Conservation (phyloP, 2,329 filamentous ascomycete species). For the Hymenoscyphus fructigenus region DNA sequence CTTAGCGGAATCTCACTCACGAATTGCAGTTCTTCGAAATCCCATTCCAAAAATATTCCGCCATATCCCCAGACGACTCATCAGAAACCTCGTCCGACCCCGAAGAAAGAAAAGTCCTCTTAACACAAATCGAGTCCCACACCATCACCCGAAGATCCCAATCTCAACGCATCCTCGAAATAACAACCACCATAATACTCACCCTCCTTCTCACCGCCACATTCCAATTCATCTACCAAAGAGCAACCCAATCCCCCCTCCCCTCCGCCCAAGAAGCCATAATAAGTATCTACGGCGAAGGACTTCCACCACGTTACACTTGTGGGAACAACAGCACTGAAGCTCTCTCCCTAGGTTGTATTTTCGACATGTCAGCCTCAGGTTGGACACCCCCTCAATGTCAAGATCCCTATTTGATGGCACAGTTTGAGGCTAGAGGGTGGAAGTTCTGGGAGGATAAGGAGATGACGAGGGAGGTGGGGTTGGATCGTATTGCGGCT, state of each 20-base stretch:
- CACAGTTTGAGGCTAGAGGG: background rate
- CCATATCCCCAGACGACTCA: background rate
- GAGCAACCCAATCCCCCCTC: background rate
- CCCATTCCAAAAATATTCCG: background rate
- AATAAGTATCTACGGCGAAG: background rate
- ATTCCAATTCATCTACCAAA: background rate
- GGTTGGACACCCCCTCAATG: background rate
- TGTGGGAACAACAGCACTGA: slow-evolving; percentile 1
- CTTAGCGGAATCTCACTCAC: background rate
- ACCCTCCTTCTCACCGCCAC: background rate
- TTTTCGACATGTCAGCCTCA: background rate
- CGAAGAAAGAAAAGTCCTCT: background rate
- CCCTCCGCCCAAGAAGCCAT: background rate
- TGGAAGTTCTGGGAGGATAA: slow-evolving; percentile 2
- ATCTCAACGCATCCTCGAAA: background rate
- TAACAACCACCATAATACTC: background rate
- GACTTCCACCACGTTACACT: background rate
- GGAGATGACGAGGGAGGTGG: background rate
- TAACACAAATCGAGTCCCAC: background rate
- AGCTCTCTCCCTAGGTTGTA: background rate
- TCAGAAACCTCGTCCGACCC: background rate
- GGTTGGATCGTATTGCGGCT: background rate
- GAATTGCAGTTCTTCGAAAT: background rate
- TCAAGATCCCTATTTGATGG: background rate
- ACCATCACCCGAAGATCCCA: background rate